A percentile compares a stretch with the other conserved stretches of the same genome.
Conservation (phyloP, 768 basidiomycete species). For the Mrakia hoshinonis region DNA sequence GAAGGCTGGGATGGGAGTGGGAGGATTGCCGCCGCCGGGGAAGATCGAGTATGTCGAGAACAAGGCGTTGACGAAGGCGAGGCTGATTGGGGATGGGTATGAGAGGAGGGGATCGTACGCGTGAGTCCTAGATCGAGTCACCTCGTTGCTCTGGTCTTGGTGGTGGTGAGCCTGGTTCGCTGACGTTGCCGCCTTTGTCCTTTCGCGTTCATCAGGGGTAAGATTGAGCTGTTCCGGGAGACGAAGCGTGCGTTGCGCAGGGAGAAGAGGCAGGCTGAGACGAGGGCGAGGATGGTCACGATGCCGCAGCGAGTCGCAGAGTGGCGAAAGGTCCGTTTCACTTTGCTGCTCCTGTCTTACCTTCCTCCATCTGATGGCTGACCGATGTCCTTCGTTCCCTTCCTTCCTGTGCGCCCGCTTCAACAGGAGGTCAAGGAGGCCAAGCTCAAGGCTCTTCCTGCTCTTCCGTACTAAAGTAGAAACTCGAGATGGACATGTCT, state of each 20-base stretch:
- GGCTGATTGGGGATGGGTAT: neutral
- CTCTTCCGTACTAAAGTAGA: neutral
- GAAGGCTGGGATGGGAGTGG: conserved; percentile 1
- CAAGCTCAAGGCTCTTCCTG: neutral
- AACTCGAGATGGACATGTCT: neutral
- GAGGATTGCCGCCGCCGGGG: neutral
- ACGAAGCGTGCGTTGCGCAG: neutral
- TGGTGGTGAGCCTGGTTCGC: no score
- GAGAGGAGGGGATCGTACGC: neutral
- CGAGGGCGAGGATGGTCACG: neutral
- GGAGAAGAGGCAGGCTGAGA: neutral
- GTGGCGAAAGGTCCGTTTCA: conserved; percentile 21
- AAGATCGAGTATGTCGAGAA: neutral
- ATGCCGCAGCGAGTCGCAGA: conserved; percentile 21
- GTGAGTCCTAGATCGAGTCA: neutral
- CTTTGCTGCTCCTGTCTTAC: neutral
- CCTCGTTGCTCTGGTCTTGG: no score
- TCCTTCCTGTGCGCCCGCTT: neutral
- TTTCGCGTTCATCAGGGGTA: neutral
- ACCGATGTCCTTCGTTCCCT: neutral
- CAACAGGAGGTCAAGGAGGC: conserved; percentile 6
- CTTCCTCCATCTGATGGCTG: neutral
- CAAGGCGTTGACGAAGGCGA: neutral
- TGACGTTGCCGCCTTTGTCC: no score
- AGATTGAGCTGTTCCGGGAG: conserved; percentile 13